These are phyloP conservation scores for Neurospora sp. DNA, from an alignment of 2,329 filamentous ascomycete species.

Conservation along the genomic window DNA sequence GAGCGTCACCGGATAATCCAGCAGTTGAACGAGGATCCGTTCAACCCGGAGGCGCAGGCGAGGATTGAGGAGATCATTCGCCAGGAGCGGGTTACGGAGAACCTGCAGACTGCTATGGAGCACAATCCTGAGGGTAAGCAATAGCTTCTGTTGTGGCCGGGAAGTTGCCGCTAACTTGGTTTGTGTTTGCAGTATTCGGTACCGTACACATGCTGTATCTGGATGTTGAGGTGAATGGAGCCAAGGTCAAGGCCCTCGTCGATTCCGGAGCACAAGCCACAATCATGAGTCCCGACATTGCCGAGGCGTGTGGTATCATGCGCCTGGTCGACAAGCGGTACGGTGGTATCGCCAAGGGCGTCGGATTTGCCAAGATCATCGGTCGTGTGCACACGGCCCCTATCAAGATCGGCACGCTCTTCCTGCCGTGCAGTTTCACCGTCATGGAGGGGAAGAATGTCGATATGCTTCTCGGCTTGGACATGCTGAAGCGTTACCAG, in stretches of 20 bases:
- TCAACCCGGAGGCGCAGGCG: slow-evolving; percentile 82
- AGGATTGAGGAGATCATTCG: slow-evolving; percentile 97
- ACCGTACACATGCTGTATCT: slow-evolving; percentile 95
- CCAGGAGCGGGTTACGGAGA: slow-evolving; percentile 88
- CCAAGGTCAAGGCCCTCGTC: slow-evolving; percentile 89
- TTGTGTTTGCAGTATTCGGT: slow-evolving; percentile 62
- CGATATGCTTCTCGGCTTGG: slow-evolving; percentile 81
- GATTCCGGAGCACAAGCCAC: slow-evolving; percentile 96
- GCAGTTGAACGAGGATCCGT: slow-evolving; percentile 83
- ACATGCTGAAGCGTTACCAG: slow-evolving; percentile 96
- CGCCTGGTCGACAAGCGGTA: slow-evolving; percentile 88
- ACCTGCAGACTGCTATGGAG: slow-evolving; percentile 92
- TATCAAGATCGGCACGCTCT: slow-evolving; percentile 82
- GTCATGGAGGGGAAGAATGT: slow-evolving; percentile 99
- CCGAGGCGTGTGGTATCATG: slow-evolving; percentile 90
- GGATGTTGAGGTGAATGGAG: slow-evolving; percentile 86
- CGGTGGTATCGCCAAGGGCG: slow-evolving; percentile 82
- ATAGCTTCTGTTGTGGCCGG: background rate
- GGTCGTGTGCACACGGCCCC: slow-evolving; percentile 91
- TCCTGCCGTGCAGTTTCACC: slow-evolving; percentile 89
- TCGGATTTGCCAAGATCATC: slow-evolving; percentile 89
- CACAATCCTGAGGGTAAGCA: slow-evolving; percentile 82
- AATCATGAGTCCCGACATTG: slow-evolving; percentile 94
- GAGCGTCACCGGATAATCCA: slow-evolving; percentile 77
- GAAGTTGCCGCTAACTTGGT: slow-evolving; percentile 2